Evolutionary conservation across 2,329 filamentous ascomycete species (phyloP), one percentile per base, ranked within the genome.

Genomic region (Calonectria ilicicola): DNA sequence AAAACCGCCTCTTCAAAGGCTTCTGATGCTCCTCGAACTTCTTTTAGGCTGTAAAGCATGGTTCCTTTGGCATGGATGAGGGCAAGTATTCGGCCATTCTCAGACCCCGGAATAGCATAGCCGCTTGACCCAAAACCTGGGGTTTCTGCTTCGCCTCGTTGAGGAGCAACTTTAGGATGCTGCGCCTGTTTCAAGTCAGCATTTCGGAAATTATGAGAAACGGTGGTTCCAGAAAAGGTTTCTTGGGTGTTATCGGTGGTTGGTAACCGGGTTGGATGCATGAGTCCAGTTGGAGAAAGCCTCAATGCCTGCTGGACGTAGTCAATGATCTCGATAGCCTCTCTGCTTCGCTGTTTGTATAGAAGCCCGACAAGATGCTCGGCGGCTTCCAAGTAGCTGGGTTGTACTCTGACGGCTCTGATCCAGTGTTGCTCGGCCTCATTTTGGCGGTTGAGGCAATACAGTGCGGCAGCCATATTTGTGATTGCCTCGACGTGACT

Each of bases 61-160:
- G 98, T 98, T n/a, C 96, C 97, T 83, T 98, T 99, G 23, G 96
- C 96, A 84, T 99, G 97, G 47, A 98, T 92, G 19, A 99, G 89
- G n/a, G 95, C 94, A 53, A 99, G 89, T 80, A 99, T 95, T 72
- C 97, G 91, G 10, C 96, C 97, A 81, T 98, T 98, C 77, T 99
- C 97, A 51, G 90, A 91, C 2, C 93, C 95, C 6, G 95, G 90
- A 51, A 99, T 92, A 17, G 92, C 90, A 82, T 98, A 98, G 19
- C 95, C 96, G 82, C 82, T 84, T 19, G 82, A 82, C 23, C 81
- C 83, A 74, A 83, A 84, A 1, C 80, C 80, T 17, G 73, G 44
- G 47, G 72, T 67, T 42, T 74, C 76, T 42, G 40, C n/a, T 47
- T 78, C 78, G 60, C 73, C 80, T 62, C 75, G 47, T 44, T 72